Conservation (phyloP, 129 eudicot genomes). For the Sambucus nigra region DNA sequence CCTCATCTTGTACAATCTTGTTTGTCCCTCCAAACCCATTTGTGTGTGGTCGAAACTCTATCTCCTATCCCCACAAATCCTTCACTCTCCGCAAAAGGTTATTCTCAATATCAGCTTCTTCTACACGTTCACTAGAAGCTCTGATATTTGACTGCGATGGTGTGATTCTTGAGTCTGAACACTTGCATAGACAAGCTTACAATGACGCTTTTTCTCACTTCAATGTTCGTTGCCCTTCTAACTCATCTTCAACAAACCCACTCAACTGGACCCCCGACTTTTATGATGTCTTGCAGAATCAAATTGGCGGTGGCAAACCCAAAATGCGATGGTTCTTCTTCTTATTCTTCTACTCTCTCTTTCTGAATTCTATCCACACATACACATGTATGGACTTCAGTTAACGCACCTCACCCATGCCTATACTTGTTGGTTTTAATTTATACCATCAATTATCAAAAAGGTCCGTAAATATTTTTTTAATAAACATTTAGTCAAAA, state of each 20-base stretch:
- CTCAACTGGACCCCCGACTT: conserved; percentile 75
- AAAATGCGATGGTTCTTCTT: conserved; percentile 78
- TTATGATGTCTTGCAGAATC: conserved; percentile 84
- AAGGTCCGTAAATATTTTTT: too few relatives aligned
- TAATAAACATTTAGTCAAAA: too few relatives aligned
- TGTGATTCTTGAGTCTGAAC: conserved; percentile 88
- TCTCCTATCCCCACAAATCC: conserved; percentile 11
- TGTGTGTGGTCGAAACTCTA: conserved; percentile 23
- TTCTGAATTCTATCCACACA: background rate
- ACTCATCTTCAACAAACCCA: conserved; percentile 15
- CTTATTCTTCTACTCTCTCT: background rate
- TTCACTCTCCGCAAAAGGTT: conserved; percentile 10
- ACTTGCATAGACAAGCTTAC: conserved; percentile 93
- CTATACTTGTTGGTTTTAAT: too few relatives aligned
- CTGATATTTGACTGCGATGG: conserved; percentile 95
- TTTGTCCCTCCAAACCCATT: conserved; percentile 28
- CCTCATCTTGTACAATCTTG: conserved; percentile 23
- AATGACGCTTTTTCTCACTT: conserved; percentile 81
- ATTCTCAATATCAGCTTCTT: conserved; percentile 26
- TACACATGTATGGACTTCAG: background rate
- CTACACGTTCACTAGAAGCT: conserved; percentile 61
- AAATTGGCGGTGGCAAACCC: conserved; percentile 92
- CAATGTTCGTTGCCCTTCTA: conserved; percentile 58
- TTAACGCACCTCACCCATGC: too few relatives aligned
- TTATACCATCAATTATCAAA: too few relatives aligned